phyloP scores from a whole-genome alignment of 805 yeast species.

The Cyberlindnera americana region DNA sequence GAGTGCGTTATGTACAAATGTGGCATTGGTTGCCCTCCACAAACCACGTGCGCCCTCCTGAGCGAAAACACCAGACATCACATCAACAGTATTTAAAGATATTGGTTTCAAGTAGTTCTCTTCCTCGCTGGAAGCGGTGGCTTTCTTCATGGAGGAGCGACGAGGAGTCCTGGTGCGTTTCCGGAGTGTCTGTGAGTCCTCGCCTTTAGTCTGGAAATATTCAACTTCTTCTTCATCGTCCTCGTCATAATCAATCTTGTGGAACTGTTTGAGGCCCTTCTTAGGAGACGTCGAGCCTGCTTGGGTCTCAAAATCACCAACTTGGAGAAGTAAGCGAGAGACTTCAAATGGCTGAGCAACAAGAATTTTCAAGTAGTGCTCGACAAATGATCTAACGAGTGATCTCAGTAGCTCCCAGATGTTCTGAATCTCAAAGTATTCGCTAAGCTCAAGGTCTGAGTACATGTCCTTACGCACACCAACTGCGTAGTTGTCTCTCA shows the following conservation, averaged over 20 bases:
- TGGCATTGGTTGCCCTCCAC: slow-evolving; percentile 72
- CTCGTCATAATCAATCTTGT: slow-evolving; percentile 32
- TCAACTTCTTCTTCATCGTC: slow-evolving; percentile 37
- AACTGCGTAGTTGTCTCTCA: slow-evolving; percentile 22
- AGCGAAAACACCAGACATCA: slow-evolving; percentile 58
- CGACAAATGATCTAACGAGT: slow-evolving; percentile 56
- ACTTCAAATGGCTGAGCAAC: slow-evolving; percentile 88
- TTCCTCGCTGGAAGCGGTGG: slow-evolving; percentile 1
- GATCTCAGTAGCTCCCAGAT: slow-evolving; percentile 54
- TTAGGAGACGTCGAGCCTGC: not conserved
- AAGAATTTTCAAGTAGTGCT: slow-evolving; percentile 65
- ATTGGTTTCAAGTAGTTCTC: slow-evolving; percentile 47
- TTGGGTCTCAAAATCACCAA: slow-evolving; percentile 53
- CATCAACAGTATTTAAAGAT: slow-evolving; percentile 60
- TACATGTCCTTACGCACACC: slow-evolving; percentile 28
- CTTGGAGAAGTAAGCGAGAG: slow-evolving; percentile 72
- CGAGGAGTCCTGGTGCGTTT: slow-evolving; percentile 20
- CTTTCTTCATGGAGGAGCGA: slow-evolving; percentile 1
- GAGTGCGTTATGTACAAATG: slow-evolving; percentile 73
- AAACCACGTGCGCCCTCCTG: slow-evolving; percentile 70
- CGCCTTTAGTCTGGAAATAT: slow-evolving; percentile 35
- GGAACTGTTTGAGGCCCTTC: slow-evolving; percentile 4
- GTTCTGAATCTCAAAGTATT: slow-evolving; percentile 58
- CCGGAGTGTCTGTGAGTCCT: slow-evolving; percentile 14
- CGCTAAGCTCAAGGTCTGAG: slow-evolving; percentile 58